Evolutionary conservation across 768 basidiomycete genomes (phyloP), one percentile per base, ranked within the genome.

Genomic region (Mycena chlorophos): DNA sequence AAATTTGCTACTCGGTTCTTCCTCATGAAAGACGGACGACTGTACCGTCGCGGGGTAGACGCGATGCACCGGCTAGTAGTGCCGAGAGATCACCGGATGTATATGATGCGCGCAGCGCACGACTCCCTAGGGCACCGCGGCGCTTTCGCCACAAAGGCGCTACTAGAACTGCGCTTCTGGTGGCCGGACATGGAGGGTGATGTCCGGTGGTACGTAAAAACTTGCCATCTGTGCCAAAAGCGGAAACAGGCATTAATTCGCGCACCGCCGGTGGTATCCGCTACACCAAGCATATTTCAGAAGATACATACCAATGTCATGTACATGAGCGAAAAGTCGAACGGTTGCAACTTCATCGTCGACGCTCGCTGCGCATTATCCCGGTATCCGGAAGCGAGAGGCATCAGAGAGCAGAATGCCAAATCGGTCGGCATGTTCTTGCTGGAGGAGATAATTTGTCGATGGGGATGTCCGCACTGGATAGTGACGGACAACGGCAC

Each of bases 401-500:
- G 56, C 19, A 51, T 71, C 5, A 39, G 58, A 3, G 50, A 53
- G 0, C 65, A 73, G 25, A 69, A 58, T 3, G 62, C 55, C 5
- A 49, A 60, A 14, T 40, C 51, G 0, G 48, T 73, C 1, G 69
- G 51, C 0, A 5, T 55, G 16, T 71, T 69, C 59, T 55, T 73
- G 5, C 65, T 68, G 23, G 60, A 70, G 31, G 66, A 68, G 1
- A 64, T 71, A 10, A 48, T 75, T 14, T 77, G 70, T 55, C 49
- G 68, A 28, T 77, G 73, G 75, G 74, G 75, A 17, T 63, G 66
- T 1, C 20, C 74, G 1, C 26, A 29, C 10, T 67, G 73, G 46
- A 69, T 77, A 10, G 65, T 75, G 5, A 70, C 68, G 0, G 72
- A 75, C 57, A 77, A 76, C 46, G 70, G 74, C 0, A 58, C 68